Percentiles rank a stretch among this genome's conserved stretches.
Evolutionary conservation across 2,329 filamentous ascomycete species (phyloP).

Genomic region (Hymenoscyphus occultus): DNA sequence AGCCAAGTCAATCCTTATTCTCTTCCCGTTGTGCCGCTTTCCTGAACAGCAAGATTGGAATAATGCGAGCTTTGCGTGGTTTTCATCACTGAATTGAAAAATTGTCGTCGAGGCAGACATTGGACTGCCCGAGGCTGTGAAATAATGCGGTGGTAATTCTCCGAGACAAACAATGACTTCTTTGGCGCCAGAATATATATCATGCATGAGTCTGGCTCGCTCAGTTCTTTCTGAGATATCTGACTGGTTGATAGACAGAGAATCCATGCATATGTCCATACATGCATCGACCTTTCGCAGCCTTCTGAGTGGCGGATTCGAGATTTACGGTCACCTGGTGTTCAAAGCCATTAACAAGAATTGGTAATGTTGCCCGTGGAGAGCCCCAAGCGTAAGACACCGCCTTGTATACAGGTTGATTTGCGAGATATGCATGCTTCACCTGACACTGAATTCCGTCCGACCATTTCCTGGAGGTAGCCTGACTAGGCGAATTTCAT

Average conservation of each 20-base stretch:
- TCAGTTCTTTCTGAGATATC: conserved; percentile 11
- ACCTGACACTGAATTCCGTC: neutral
- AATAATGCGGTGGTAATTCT: conserved; percentile 5
- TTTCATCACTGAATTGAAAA: neutral
- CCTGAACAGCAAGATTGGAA: neutral
- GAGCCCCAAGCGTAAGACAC: conserved; percentile 18
- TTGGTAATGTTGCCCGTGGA: neutral
- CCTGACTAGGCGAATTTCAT: neutral
- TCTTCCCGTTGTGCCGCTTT: neutral
- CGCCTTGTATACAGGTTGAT: conserved; percentile 11
- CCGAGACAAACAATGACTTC: conserved; percentile 16
- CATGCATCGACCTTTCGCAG: conserved; percentile 3
- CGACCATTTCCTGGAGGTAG: neutral
- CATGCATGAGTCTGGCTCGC: conserved; percentile 16
- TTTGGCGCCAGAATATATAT: conserved; percentile 9
- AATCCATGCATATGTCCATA: neutral
- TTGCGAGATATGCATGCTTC: neutral
- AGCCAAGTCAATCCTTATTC: neutral
- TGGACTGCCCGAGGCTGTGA: neutral
- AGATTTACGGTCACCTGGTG: conserved; percentile 13
- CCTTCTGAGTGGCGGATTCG: conserved; percentile 13
- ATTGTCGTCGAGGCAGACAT: neutral
- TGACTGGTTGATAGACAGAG: conserved; percentile 14
- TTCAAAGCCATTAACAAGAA: conserved; percentile 6
- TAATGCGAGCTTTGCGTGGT: neutral